Evolutionary conservation across 2,329 filamentous ascomycete species (phyloP).

Genomic region (Onygena corvina): DNA sequence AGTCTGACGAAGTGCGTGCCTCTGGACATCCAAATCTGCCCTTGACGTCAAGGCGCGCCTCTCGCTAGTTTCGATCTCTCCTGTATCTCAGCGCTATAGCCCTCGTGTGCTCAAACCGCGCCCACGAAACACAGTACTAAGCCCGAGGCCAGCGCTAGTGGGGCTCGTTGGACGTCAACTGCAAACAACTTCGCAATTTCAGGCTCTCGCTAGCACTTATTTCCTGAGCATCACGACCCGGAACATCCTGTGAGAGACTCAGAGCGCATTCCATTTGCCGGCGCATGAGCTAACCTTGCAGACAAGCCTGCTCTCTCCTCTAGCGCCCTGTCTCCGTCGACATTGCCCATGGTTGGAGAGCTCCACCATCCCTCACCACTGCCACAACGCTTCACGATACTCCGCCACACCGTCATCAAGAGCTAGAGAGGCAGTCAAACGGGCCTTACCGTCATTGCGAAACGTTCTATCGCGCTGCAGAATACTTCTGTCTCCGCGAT

Average conservation of each 20-base stretch:
- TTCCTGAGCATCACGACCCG: neutral
- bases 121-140: too few relatives aligned
- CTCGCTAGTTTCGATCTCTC: too few relatives aligned
- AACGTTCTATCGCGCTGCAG: neutral
- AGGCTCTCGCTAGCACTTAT: too few relatives aligned
- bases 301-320: neutral
- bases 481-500: neutral
- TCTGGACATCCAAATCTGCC: too few relatives aligned
- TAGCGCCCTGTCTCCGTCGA: neutral
- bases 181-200: too few relatives aligned
- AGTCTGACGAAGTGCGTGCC: too few relatives aligned
- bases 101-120: too few relatives aligned
- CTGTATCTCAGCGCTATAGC: too few relatives aligned
- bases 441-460: neutral
- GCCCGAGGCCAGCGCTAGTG: too few relatives aligned
- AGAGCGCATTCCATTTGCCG: neutral
- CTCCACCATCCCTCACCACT: conserved; percentile 3
- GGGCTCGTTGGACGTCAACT: too few relatives aligned
- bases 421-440: neutral
- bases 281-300: neutral
- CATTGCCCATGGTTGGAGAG: too few relatives aligned
- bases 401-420: conserved; percentile 1
- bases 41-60: too few relatives aligned
- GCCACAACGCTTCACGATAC: neutral
- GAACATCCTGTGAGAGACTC: neutral